Evolutionary conservation across 352 stramenopile genomes (phyloP).

Genomic region (Phytophthora ramorum): DNA sequence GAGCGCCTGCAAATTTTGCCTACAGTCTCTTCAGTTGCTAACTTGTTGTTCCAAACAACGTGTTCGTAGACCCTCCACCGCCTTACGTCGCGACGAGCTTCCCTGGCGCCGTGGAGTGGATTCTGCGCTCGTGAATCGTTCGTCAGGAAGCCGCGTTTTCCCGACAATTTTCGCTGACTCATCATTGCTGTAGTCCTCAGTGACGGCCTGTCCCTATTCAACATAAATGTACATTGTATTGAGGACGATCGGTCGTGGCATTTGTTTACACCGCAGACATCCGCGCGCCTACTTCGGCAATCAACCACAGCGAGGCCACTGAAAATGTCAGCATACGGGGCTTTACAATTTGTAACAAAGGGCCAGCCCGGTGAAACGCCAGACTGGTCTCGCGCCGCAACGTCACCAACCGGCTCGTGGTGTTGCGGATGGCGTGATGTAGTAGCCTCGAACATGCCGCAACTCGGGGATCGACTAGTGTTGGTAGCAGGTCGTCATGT

Average conservation of each 20-base stretch:
- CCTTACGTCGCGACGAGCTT: constrained; percentile 41
- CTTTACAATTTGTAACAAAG: background rate
- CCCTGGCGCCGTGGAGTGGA: constrained; percentile 39
- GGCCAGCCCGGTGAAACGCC: background rate
- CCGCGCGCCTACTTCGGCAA: no score
- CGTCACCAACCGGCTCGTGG: no score
- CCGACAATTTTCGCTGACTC: constrained; percentile 1
- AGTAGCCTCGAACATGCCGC: no score
- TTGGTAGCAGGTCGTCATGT: background rate
- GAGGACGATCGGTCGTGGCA: background rate
- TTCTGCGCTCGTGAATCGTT: constrained; percentile 17
- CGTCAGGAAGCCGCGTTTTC: background rate
- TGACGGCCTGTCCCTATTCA: background rate
- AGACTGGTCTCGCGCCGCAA: background rate
- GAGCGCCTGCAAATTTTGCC: background rate
- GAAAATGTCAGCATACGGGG: background rate
- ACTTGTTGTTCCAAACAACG: background rate
- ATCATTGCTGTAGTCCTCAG: background rate
- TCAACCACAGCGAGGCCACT: background rate
- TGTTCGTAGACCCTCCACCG: constrained; percentile 9
- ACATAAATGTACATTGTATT: no score
- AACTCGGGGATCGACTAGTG: background rate
- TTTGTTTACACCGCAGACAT: background rate
- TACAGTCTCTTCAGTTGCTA: constrained; percentile 3
- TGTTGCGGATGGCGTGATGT: background rate